Conservation (phyloP, 768 basidiomycete genomes). For the Naematelia encephala region DNA sequence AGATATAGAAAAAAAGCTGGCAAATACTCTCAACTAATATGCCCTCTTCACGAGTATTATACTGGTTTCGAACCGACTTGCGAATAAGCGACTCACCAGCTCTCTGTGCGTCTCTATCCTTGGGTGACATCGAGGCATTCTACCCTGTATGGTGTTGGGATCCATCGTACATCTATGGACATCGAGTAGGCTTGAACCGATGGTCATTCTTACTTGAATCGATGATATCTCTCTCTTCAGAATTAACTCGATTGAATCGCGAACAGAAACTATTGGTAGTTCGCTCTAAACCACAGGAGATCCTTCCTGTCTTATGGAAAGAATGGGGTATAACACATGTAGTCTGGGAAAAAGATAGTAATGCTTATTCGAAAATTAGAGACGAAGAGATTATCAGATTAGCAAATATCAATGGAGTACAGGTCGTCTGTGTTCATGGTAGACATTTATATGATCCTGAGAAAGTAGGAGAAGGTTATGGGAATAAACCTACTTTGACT, state of each 20-base stretch:
- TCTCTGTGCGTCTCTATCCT: slow-evolving; percentile 28
- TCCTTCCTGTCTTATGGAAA: slow-evolving; percentile 44
- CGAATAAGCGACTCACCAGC: slow-evolving; percentile 49
- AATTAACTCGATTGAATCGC: slow-evolving; percentile 42
- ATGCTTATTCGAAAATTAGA: slow-evolving; percentile 46
- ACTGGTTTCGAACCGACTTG: slow-evolving; percentile 53
- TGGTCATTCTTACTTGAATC: slow-evolving; percentile 44
- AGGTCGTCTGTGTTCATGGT: slow-evolving; percentile 47
- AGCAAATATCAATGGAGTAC: slow-evolving; percentile 38
- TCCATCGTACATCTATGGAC: slow-evolving; percentile 45
- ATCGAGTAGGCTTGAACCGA: slow-evolving; percentile 50
- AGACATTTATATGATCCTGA: slow-evolving; percentile 51
- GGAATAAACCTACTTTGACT: slow-evolving; percentile 47
- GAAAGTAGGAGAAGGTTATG: slow-evolving; percentile 43
- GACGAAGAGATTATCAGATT: slow-evolving; percentile 42
- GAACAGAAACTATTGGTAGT: slow-evolving; percentile 48
- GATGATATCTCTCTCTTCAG: slow-evolving; percentile 42
- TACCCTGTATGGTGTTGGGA: slow-evolving; percentile 50
- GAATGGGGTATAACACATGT: slow-evolving; percentile 53
- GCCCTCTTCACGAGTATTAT: slow-evolving; percentile 33
- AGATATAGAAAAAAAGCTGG: no score
- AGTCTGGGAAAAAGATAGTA: slow-evolving; percentile 46
- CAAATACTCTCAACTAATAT: neutral
- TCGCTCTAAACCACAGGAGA: slow-evolving; percentile 44
- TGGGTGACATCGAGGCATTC: slow-evolving; percentile 31